phyloP scores from a whole-genome alignment of 139 green algal genomes.

The Zygnema circumcarinatum region DNA sequence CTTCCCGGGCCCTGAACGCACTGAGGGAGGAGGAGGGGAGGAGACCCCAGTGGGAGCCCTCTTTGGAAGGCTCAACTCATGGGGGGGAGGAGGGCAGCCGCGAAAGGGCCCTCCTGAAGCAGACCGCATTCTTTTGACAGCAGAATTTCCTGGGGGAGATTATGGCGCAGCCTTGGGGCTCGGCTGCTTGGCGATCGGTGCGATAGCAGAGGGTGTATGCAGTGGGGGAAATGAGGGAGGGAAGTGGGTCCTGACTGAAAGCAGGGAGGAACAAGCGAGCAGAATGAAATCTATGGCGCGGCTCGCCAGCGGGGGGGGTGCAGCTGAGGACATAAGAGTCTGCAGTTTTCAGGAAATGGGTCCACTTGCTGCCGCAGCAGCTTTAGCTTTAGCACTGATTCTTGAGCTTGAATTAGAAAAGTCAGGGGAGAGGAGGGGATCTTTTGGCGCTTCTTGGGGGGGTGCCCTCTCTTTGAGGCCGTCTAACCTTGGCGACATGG shows the following conservation, averaged over 20 bases:
- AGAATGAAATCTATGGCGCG: constrained; percentile 22
- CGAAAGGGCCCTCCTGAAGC: constrained; percentile 8
- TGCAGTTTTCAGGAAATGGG: background rate
- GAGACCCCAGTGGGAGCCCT: background rate
- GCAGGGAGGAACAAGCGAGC: background rate
- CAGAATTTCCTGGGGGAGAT: background rate
- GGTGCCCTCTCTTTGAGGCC: background rate
- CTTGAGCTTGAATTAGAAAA: constrained; percentile 36
- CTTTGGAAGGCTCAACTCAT: background rate
- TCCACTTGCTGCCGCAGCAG: constrained; percentile 3
- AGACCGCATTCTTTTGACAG: background rate
- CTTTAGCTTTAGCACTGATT: constrained; percentile 27
- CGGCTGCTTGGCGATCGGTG: constrained; percentile 29
- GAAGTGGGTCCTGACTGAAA: constrained; percentile 36
- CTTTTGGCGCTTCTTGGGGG: constrained; percentile 38
- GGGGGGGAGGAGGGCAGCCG: background rate
- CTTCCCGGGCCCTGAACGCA: constrained; percentile 14
- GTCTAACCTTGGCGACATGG: background rate
- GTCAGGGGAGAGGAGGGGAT: constrained; percentile 41
- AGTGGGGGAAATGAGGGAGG: constrained; percentile 10
- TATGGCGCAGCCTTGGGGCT: constrained; percentile 9
- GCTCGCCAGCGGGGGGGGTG: background rate
- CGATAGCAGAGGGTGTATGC: constrained; percentile 33
- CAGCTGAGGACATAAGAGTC: background rate
- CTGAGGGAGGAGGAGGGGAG: constrained; percentile 1